These are phyloP conservation scores for Porphyrellus sp. DNA, from an alignment of 1,284 basidiomycete species.

Conservation along the genomic window DNA sequence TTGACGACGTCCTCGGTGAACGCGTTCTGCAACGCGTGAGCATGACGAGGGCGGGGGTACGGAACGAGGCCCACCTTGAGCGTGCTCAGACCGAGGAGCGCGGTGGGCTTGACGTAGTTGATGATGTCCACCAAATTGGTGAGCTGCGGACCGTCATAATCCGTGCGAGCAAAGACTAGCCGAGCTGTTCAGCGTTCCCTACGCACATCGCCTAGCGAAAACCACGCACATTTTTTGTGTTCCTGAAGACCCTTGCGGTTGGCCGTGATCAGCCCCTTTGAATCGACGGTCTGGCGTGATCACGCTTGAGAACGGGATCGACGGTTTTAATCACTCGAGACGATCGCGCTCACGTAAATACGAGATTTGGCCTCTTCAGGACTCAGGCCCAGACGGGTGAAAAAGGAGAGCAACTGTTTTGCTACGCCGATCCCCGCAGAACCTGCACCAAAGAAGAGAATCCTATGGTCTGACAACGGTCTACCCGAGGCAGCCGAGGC, in stretches of 20 bases:
- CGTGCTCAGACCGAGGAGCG: slow-evolving; percentile 78
- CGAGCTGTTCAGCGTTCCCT: background rate
- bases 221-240: slow-evolving; percentile 62
- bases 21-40: slow-evolving; percentile 45
- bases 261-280: slow-evolving; percentile 71
- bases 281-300: slow-evolving; percentile 59
- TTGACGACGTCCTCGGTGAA: slow-evolving; percentile 71
- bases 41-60: background rate
- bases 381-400: slow-evolving; percentile 60
- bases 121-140: slow-evolving; percentile 69
- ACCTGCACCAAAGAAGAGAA: slow-evolving; percentile 80
- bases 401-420: slow-evolving; percentile 74
- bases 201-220: background rate
- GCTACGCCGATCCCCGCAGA: slow-evolving; percentile 80
- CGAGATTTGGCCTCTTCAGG: slow-evolving; percentile 65
- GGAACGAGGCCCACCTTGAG: slow-evolving; percentile 45
- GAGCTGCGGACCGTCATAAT: slow-evolving; percentile 62
- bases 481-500: slow-evolving; percentile 59
- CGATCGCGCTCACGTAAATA: slow-evolving; percentile 57
- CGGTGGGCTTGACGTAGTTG: slow-evolving; percentile 77
- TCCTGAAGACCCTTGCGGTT: slow-evolving; percentile 63
- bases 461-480: slow-evolving; percentile 66
- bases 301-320: slow-evolving; percentile 11
- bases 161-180: slow-evolving; percentile 67
- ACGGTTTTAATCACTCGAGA: background rate